Percentiles rank a stretch among this genome's conserved stretches.
Evolutionary conservation across 306 rosid genomes (phyloP).

Genomic region (Sesbania bispinosa): DNA sequence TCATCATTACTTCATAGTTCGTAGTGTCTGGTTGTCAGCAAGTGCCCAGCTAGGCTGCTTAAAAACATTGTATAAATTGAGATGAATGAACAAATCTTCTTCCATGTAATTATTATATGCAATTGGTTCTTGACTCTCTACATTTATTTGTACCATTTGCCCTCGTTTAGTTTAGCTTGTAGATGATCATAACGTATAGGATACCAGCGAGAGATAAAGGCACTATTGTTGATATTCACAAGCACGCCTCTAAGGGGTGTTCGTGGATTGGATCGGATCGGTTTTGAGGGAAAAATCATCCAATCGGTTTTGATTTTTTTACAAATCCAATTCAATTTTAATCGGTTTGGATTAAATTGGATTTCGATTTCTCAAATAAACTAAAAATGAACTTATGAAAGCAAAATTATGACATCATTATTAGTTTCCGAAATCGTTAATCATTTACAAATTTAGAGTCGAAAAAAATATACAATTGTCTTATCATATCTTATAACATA

Average conservation of each 20-base stretch:
- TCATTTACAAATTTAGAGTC: too few species aligned
- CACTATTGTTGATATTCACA: not conserved
- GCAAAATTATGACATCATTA: too few species aligned
- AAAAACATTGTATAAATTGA: slow-evolving; percentile 22
- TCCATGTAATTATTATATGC: slow-evolving; percentile 29
- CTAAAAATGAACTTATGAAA: too few species aligned
- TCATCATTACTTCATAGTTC: not conserved
- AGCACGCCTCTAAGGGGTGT: not conserved
- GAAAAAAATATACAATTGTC: too few species aligned
- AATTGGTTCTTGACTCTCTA: not conserved
- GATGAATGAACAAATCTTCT: slow-evolving; percentile 10
- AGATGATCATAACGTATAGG: not conserved
- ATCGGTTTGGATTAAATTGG: too few species aligned
- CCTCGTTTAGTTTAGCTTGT: not conserved
- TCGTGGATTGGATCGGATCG: too few species aligned
- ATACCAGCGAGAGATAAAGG: not conserved
- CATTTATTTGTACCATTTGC: not conserved
- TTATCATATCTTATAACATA: too few species aligned
- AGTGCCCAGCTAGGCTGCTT: not conserved
- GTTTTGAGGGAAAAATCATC: too few species aligned
- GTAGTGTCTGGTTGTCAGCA: slow-evolving; percentile 12
- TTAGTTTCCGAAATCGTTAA: too few species aligned
- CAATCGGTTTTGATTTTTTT: too few species aligned
- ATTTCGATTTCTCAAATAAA: too few species aligned
- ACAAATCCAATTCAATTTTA: too few species aligned